Base-by-base conservation (phyloP, 1,284 basidiomycete species). In the Cutaneotrichosporon dermatis region DNA sequence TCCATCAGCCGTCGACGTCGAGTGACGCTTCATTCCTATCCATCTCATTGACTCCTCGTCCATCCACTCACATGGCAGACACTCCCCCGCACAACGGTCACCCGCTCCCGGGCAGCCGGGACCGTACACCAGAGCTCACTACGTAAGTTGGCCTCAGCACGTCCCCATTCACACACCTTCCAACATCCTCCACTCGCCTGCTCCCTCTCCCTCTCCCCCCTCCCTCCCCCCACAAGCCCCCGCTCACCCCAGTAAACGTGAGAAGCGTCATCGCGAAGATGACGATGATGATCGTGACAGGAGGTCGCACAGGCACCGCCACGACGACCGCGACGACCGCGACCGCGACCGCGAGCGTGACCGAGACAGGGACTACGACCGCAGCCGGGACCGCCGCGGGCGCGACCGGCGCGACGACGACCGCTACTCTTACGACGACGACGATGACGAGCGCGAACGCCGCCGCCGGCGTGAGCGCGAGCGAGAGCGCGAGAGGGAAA, bases 291-390 rank as follows among this genome's bases (percentile, higher is more conserved):
- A 73, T 68, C 69, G 70, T 71, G 71, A 71, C 65, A 69, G 70
- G 56, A 60, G 62, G 42, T 63, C 64, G 9, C 64, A 67, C 43
- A 64, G 65, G 40, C 67, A 70, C 55, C 67, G 25, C 25, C 25
- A 25, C 25, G 25, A 25, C 25, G 25, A 25, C 25, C 25, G 85
- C 42, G 81, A 86, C 60, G 86, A 86, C 73, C 80, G 86, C 45
- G 54, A 64, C 43, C 59, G 61, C 33, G 65, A 65, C 9, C 62
- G 63, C 4, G 86, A 86, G 72, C 80, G 86, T 39, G 54, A 66
- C 51, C 45, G 25, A 25, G 25, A 25, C 25, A 25, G 25, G 25
- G 25, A 25, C 25, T 25, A 25, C 25, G 25, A 25, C 25, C 25
- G 25, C 25, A 25, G 25, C 25, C 25, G 25, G 25, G 25, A 25